These are phyloP conservation scores for Ophiocordyceps camponoti-saundersi DNA, from an alignment of 2,329 filamentous ascomycete genomes.

Conservation along the genomic window DNA sequence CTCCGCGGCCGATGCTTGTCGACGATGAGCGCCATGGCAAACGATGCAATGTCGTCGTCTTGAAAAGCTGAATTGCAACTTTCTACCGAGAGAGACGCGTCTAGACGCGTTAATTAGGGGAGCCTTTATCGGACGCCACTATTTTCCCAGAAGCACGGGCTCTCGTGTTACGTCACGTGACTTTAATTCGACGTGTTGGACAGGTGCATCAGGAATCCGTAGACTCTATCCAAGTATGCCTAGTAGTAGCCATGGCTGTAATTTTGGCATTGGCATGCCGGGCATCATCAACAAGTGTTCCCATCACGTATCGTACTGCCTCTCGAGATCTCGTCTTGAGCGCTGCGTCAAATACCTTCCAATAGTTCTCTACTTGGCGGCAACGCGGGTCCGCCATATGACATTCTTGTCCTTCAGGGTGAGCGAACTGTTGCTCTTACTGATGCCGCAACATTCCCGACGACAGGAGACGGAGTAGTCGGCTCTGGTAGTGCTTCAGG, in stretches of 20 bases:
- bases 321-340: no score
- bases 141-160: no score
- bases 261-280: no score
- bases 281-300: no score
- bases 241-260: no score
- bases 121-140: background rate
- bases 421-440: slow-evolving; percentile 2
- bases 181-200: no score
- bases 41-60: slow-evolving; percentile 2
- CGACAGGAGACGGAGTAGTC: slow-evolving; percentile 14
- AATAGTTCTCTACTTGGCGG: background rate
- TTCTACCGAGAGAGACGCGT: slow-evolving; percentile 10
- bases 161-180: no score
- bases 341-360: no score
- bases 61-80: slow-evolving; percentile 3
- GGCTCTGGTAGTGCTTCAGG: slow-evolving; percentile 19
- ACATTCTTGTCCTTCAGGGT: slow-evolving; percentile 1
- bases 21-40: slow-evolving; percentile 49
- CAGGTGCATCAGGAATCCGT: no score
- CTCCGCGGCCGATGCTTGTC: slow-evolving; percentile 59
- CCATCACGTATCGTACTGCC: no score
- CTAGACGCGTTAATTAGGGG: slow-evolving; percentile 20
- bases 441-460: slow-evolving; percentile 7
- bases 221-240: no score
- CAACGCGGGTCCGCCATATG: background rate